Evolutionary conservation across 768 basidiomycete species (phyloP), one percentile per base, ranked within the genome.

Genomic region (Phlegmacium glaucopus): DNA sequence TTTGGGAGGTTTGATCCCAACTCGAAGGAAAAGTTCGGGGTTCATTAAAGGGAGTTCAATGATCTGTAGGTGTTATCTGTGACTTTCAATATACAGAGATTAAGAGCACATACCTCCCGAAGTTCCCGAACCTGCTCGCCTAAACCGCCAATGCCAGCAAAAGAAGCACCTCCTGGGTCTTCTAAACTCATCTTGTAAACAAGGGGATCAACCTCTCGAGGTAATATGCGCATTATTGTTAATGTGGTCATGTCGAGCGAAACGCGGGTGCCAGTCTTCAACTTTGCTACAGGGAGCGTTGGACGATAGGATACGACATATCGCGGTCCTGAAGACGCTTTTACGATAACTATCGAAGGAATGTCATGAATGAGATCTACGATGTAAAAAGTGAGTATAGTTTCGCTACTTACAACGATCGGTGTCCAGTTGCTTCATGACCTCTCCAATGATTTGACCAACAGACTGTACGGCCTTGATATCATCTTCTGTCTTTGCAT

Each of bases 121-220:
- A 99, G 69, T 63, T 99, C 96, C 48, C 96, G 80, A 40, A 99
- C 94, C 74, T 99, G 96, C 52, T 98, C 96, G 37, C 87, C 80
- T 47, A 99, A 69, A 16, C 96, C 96, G 59, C 96, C 96, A 45
- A 99, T 97, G 51, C 94, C 94, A 1, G 95, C 95, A 64, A 98
- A 98, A 4, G 91, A 82, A 6, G 90, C 94, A 42, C 88, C 87
- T 72, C 93, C 94, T 2, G 96, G 93, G 60, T 98, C 95, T 67
- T 99, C 96, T 60, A 96, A 73, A 54, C 92, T 95, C 96, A 98
- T 99, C 72, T 97, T 98, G 76, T 99, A 99, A 9, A 99, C 95
- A 58, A 95, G 72, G 12, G 96, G 96, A 63, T 99, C 96, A 6
- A 99, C 92, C 65, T 99, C 96, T 52, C 96, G 82, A 4, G 96